A percentile compares a stretch with the other conserved stretches of the same genome.
These are phyloP conservation scores for Blastobotrys americana DNA, from an alignment of 805 yeast genomes.

Conservation along the genomic window DNA sequence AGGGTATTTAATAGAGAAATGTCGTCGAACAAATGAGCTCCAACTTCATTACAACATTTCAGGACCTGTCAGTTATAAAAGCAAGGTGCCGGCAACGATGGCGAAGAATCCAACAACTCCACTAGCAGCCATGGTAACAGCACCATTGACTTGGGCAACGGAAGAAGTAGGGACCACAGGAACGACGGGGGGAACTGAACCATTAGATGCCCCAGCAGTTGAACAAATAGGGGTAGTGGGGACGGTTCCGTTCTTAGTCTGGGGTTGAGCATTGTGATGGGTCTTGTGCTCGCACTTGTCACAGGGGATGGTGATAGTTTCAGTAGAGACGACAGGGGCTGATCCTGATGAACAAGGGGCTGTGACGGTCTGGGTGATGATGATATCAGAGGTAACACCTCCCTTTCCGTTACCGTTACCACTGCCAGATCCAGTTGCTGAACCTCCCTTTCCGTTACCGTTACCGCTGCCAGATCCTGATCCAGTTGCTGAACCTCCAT, in stretches of 20 bases:
- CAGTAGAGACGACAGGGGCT: conserved; percentile 1
- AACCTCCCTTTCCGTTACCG: conserved; percentile 1
- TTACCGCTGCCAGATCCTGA: conserved; percentile 6
- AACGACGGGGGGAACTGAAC: conserved; percentile 5
- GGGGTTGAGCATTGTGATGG: no score
- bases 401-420: neutral
- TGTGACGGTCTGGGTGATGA: conserved; percentile 1
- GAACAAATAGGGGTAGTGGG: neutral
- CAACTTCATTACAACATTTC: no score
- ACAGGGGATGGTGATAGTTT: conserved; percentile 4
- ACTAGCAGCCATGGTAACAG: neutral
- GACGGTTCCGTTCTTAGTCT: neutral
- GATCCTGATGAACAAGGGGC: neutral
- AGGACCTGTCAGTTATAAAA: no score
- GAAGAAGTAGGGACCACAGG: neutral
- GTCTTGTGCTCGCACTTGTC: conserved; percentile 1
- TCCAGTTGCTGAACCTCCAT: conserved; percentile 6
- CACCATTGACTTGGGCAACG: neutral
- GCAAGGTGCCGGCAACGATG: neutral
- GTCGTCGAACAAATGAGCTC: no score
- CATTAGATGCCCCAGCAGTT: conserved; percentile 7
- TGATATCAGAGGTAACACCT: neutral
- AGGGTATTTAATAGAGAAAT: no score
- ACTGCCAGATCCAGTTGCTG: neutral
- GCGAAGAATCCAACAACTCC: neutral